Conservation (phyloP, 306 rosid species). For the Canavalia ensiformis region DNA sequence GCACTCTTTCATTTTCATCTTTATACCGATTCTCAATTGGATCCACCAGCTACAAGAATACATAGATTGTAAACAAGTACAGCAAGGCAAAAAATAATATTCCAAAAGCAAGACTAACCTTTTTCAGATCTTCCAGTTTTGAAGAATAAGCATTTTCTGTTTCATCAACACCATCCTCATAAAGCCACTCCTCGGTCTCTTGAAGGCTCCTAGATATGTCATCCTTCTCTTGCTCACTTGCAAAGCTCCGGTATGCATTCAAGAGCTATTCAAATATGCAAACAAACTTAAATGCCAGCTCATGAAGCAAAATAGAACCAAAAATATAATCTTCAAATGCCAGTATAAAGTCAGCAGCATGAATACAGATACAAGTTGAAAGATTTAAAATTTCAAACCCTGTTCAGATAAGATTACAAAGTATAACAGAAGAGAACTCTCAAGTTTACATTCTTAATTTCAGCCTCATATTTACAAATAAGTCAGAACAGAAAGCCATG, state of each 20-base stretch:
- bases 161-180: slow-evolving; percentile 97
- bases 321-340: slow-evolving; percentile 41
- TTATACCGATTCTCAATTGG: slow-evolving; percentile 87
- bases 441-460: slow-evolving; percentile 16
- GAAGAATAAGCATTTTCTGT: slow-evolving; percentile 84
- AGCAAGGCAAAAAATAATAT: slow-evolving; percentile 38
- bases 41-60: slow-evolving; percentile 74
- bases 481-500: slow-evolving; percentile 5
- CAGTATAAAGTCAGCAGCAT: slow-evolving; percentile 23
- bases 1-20: slow-evolving; percentile 82
- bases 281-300: slow-evolving; percentile 46
- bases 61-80: slow-evolving; percentile 34
- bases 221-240: slow-evolving; percentile 86
- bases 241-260: slow-evolving; percentile 78
- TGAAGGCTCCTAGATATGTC: slow-evolving; percentile 82
- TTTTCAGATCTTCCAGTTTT: slow-evolving; percentile 83
- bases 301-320: slow-evolving; percentile 27
- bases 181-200: slow-evolving; percentile 97
- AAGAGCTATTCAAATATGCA: slow-evolving; percentile 72
- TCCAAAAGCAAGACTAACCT: slow-evolving; percentile 60
- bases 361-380: slow-evolving; percentile 22
- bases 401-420: slow-evolving; percentile 15
- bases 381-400: not conserved
- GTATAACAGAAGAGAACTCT: slow-evolving; percentile 17
- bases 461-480: not conserved